Base-by-base conservation (phyloP, 805 yeast genomes). In the Starmerella vitae region DNA sequence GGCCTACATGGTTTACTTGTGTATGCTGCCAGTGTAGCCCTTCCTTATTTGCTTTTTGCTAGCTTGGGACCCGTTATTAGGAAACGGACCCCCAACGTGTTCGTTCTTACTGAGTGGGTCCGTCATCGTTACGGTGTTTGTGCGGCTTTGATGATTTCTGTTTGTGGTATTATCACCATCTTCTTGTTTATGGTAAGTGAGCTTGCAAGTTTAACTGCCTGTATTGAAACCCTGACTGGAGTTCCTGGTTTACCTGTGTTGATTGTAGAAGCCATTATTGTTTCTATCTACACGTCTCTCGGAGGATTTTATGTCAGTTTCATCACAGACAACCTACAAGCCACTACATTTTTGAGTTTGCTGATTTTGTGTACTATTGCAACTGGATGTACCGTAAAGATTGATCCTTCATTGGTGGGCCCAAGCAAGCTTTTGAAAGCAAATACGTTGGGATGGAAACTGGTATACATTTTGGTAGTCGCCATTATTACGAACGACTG, bases 51-150 rank as follows among this genome's bases (percentile, higher is more conserved):
- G 44, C 59, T 82, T n/a, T 86, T 86, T 64, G 82, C 91, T 1
- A 69, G 71, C 38, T 61, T 81, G 42, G 95, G 95, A 0, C 95
- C 96, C 1, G 55, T 74, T 8, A 76, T 86, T 43, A 67, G 94
- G 47, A 70, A 65, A 43, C 70, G 71, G 49, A 81, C 93, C 50
- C 96, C 96, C 0, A 73, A 81, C 7, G 96, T 95, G 3, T 86
- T 86, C 57, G 85, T 86, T 20, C 63, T 86, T 49, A 84, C 94
- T 4, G 94, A 86, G 56, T 86, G 96, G 96, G 88, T 83, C n/a
- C 71, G 82, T 54, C 72, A 72, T 34, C 65, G 95, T 49, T 86
- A 69, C 56, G 96, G 95, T 2, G 55, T 66, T 4, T 60, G 77
- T 13, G 67, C 93, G 3, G 79, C 83, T 1, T 62, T 83, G 48